phyloP scores from a whole-genome alignment of 2,329 filamentous ascomycete species.

The Trichoderma arundinaceum region DNA sequence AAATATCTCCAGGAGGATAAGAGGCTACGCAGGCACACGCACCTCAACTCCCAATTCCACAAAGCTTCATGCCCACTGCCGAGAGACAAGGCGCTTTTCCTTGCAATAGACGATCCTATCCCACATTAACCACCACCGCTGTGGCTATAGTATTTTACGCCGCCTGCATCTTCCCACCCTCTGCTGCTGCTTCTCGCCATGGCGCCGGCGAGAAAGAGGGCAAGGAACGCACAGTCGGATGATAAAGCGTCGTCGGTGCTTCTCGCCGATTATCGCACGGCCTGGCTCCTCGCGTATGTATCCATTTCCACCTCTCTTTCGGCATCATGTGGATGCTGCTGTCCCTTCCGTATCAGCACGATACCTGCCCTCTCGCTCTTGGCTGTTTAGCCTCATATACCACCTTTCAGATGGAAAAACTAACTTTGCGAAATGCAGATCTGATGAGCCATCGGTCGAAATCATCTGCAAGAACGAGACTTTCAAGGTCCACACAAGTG shows the following conservation, averaged over 20 bases:
- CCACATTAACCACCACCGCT: not conserved
- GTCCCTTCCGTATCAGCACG: not conserved
- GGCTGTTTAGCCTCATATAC: not conserved
- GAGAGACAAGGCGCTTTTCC: conserved; percentile 5
- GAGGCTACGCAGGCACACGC: not conserved
- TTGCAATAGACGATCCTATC: not conserved
- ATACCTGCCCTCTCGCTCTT: not conserved
- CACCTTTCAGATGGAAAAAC: not conserved
- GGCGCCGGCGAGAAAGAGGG: conserved; percentile 39
- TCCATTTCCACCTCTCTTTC: not conserved
- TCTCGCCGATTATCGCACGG: conserved; percentile 42
- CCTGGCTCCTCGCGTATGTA: conserved; percentile 46
- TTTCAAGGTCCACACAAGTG: conserved; percentile 41
- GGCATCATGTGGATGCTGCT: not conserved
- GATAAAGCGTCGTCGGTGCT: conserved; percentile 37
- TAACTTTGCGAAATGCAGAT: conserved; percentile 33
- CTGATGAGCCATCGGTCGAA: conserved; percentile 41
- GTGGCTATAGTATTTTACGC: not conserved
- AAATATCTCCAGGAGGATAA: conserved; percentile 16
- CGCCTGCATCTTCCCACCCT: not conserved
- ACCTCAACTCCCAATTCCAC: not conserved
- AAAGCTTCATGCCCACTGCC: not conserved
- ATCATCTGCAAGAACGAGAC: conserved; percentile 41
- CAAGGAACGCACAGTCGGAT: conserved; percentile 34
- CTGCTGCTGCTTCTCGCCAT: conserved; percentile 30